These are phyloP conservation scores for Pestalotiopsis sp. DNA, from an alignment of 2,329 filamentous ascomycete species.

Conservation along the genomic window DNA sequence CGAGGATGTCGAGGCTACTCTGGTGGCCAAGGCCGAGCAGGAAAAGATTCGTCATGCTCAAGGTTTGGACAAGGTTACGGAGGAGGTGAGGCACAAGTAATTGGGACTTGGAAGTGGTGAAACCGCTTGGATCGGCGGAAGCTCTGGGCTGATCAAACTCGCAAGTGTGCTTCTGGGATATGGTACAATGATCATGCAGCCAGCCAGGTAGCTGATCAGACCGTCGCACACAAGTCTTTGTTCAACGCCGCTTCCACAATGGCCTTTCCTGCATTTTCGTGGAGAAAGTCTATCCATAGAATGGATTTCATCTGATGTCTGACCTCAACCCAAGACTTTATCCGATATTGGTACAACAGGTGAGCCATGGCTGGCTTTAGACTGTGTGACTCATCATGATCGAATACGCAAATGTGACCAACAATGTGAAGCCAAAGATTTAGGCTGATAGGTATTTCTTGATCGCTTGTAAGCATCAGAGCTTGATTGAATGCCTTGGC, in stretches of 20 bases:
- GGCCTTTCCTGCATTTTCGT: background rate
- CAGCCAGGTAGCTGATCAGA: too few relatives aligned
- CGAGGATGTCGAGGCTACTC: constrained; percentile 25
- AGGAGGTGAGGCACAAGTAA: background rate
- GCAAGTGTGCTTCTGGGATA: too few relatives aligned
- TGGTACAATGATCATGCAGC: too few relatives aligned
- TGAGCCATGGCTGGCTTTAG: background rate
- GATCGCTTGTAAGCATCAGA: background rate
- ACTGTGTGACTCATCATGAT: background rate
- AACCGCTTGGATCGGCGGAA: background rate
- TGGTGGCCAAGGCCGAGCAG: constrained; percentile 26
- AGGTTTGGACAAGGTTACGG: constrained; percentile 22
- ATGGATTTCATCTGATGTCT: background rate
- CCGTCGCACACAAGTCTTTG: background rate
- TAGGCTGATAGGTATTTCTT: background rate
- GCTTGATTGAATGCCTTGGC: background rate
- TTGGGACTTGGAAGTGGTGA: background rate
- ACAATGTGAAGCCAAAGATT: background rate
- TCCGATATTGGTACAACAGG: background rate
- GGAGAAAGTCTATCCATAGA: background rate
- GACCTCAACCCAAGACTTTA: background rate
- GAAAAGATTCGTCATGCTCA: constrained; percentile 27
- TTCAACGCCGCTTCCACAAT: background rate
- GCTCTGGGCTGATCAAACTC: background rate
- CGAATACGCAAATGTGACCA: background rate